Base-by-base conservation (phyloP, 192 early-diverging fungal genomes). In the Coemansia umbellata region DNA sequence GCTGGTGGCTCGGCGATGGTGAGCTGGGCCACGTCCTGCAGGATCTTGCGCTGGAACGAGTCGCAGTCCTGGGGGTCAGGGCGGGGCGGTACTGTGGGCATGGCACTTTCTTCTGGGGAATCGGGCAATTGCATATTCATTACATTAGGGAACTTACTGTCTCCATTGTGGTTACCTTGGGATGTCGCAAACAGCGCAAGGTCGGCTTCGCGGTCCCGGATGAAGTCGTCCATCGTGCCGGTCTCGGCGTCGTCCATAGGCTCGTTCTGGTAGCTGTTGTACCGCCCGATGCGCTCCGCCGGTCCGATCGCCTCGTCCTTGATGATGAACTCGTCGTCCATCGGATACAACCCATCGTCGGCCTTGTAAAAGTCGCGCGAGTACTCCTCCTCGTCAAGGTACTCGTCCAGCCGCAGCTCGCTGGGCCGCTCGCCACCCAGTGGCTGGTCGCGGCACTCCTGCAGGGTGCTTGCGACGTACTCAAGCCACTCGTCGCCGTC, bases 401-500 rank as follows among this genome's bases (percentile, higher is more conserved):
- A 63, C 52, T 6, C 2, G 49, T 5, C 13, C 18, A 13, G 49
- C 19, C 18, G 33, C 8, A n/a, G n/a, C n/a, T n/a, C 32, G 31
- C 68, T 72, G 1, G 73, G 71, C 26, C 66, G 56, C 41, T 75
- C 78, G 52, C 68, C 78, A 1, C 72, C 78, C 7, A 75, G 62
- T 8, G 78, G 72, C 58, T 66, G 66, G 39, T 75, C 72, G 3
- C 67, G 53, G 15, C 55, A 61, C 30, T 63, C 66, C 39, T 72
- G 67, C 48, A 69, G 52, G 7, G 73, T 60, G 24, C 64, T 51
- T 2, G 60, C 63, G 1, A 72, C 72, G 22, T 70, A 80, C 36
- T 80, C 78, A 2, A 67, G 49, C 78, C 72, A 75, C 54, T 74
- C 72, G 31, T 75, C 66, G 24, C 59, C 72, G 30, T 80, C 64